A percentile compares a stretch with the other conserved stretches of the same genome.
These are phyloP conservation scores for Phytophthora quininea DNA, from an alignment of 352 stramenopile genomes.

Conservation along the genomic window DNA sequence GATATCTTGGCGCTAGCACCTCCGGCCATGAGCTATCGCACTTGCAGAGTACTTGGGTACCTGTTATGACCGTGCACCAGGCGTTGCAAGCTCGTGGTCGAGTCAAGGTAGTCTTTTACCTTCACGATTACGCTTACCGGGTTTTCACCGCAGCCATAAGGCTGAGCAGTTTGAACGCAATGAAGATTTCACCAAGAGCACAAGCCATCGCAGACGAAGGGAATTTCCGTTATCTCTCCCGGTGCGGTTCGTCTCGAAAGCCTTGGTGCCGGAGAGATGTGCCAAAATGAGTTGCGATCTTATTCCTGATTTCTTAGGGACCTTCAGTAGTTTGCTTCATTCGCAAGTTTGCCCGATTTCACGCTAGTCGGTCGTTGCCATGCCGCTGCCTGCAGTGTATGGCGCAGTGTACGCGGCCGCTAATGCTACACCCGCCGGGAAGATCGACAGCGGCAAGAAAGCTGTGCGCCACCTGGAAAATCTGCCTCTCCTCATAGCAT, in stretches of 20 bases:
- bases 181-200: no score
- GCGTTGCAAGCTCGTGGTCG: no score
- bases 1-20: no score
- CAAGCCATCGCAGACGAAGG: no score
- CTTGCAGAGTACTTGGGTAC: no score
- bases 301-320: neutral
- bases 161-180: no score
- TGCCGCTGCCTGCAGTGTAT: constrained; percentile 39
- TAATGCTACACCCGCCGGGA: constrained; percentile 22
- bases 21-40: no score
- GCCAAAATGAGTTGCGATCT: neutral
- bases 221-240: no score
- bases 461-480: constrained; percentile 49
- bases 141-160: no score
- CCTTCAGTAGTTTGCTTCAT: neutral
- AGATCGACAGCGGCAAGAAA: constrained; percentile 42
- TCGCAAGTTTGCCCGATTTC: neutral
- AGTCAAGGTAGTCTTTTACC: no score
- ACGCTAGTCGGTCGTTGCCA: neutral
- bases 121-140: no score
- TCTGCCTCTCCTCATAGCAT: constrained; percentile 44
- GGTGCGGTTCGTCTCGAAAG: neutral
- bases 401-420: constrained; percentile 31
- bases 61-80: no score
- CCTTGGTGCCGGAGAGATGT: neutral